These are phyloP conservation scores for Fusarium sororula DNA, from an alignment of 2,329 filamentous ascomycete species.

Conservation along the genomic window DNA sequence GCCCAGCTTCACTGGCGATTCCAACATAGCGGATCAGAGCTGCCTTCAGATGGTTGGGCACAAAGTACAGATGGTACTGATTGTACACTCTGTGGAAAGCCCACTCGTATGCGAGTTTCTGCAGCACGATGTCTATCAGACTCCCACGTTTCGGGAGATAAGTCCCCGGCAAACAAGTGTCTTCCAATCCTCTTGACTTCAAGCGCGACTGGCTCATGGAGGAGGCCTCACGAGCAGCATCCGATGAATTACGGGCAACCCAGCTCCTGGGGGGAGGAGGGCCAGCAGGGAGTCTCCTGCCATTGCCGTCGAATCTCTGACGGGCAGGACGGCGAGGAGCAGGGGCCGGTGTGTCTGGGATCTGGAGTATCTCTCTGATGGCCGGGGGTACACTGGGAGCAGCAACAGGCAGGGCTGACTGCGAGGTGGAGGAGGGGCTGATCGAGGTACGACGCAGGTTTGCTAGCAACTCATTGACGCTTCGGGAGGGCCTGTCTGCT, in stretches of 20 bases:
- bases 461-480: slow-evolving; percentile 69
- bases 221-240: slow-evolving; percentile 22
- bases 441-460: slow-evolving; percentile 60
- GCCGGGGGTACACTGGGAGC: slow-evolving; percentile 67
- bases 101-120: slow-evolving; percentile 64
- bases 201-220: slow-evolving; percentile 34
- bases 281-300: slow-evolving; percentile 64
- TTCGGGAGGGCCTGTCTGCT: slow-evolving; percentile 47
- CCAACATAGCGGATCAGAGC: slow-evolving; percentile 62
- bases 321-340: slow-evolving; percentile 57
- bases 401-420: slow-evolving; percentile 43
- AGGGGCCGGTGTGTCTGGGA: slow-evolving; percentile 65
- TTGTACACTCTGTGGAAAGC: slow-evolving; percentile 64
- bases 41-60: slow-evolving; percentile 63
- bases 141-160: slow-evolving; percentile 57
- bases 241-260: slow-evolving; percentile 46
- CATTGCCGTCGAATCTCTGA: slow-evolving; percentile 55
- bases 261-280: slow-evolving; percentile 69
- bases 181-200: slow-evolving; percentile 24
- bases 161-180: slow-evolving; percentile 54
- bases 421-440: slow-evolving; percentile 39
- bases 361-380: slow-evolving; percentile 66
- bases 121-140: slow-evolving; percentile 61
- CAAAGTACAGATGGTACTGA: slow-evolving; percentile 63
- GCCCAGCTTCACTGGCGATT: slow-evolving; percentile 54